Evolutionary conservation across 2,329 filamentous ascomycete species (phyloP), one percentile per base, ranked within the genome.

Genomic region (Xylariomycetidae sp.): DNA sequence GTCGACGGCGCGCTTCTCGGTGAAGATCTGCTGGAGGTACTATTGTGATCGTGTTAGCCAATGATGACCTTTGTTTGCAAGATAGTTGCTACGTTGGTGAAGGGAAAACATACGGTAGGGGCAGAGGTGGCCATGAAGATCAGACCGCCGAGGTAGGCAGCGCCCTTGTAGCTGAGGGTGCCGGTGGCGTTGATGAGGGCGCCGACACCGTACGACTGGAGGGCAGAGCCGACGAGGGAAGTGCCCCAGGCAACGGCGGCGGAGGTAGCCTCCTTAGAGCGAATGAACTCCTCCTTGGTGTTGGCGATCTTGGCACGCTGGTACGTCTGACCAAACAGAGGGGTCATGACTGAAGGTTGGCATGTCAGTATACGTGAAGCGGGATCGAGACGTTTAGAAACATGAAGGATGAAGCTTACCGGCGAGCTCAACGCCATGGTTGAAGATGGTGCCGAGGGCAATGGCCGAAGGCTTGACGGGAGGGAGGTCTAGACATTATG

Each of bases 401-500:
- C 7, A 4, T 26, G 13, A 10, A 9, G 16, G 9, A 9, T 10
- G 19, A 19, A 23, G 50, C 59, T 33, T 53, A 63, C 60, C 52
- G 44, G 85, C 89, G 46, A 92, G 80, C 57, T 92, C 92, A 54
- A 87, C 74, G 54, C 82, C 81, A 69, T 98, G 90, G 75, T 85
- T 95, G 80, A 95, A 98, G 64, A 88, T 69, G 44, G 89, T 92
- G 67, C 92, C 92, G 57, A 96, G 79, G 57, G 90, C 92, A 59
- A 98, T 95, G 56, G 92, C 90, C 58, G 89, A 95, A 52, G 92
- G 92, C 82, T 95, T 96, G 59, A 98, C 92, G 50, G 89, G 60
- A 46, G 74, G 74, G 20, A 79, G 68, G 57, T 77, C 72, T 76
- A 38, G 4, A 13, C 15, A 14, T 5, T 5, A 13, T 5, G 19